phyloP scores from a whole-genome alignment of 1,284 basidiomycete species.

The Sporisorium exsertum region DNA sequence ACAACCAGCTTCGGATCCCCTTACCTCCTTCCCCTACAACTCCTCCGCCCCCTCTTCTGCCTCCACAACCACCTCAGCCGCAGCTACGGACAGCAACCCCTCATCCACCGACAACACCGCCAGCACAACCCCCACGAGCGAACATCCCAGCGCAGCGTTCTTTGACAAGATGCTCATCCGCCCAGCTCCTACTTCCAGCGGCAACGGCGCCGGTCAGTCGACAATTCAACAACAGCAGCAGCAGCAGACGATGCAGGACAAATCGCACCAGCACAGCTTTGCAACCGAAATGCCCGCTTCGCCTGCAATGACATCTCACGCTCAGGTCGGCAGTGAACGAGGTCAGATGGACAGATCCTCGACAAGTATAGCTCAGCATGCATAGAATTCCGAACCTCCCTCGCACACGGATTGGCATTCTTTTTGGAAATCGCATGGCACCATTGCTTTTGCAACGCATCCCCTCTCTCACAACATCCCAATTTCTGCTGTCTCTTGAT shows the following conservation, averaged over 20 bases:
- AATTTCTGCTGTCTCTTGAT: background rate
- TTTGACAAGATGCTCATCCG: slow-evolving; percentile 4
- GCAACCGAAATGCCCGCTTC: background rate
- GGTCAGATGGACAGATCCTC: background rate
- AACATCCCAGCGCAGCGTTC: slow-evolving; percentile 1
- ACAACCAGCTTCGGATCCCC: background rate
- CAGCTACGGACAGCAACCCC: slow-evolving; percentile 3
- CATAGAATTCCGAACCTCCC: background rate
- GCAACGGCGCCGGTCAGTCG: background rate
- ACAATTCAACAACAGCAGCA: no score
- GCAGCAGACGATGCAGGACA: background rate
- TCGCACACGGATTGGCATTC: background rate
- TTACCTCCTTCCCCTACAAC: background rate
- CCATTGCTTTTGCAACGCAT: background rate
- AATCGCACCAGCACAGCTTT: background rate
- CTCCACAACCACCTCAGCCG: background rate
- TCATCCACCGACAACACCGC: slow-evolving; percentile 22
- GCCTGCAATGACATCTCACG: background rate
- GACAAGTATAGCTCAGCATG: background rate
- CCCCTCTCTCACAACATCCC: background rate
- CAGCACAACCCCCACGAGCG: slow-evolving; percentile 30
- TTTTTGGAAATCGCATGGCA: background rate
- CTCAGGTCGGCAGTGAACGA: background rate
- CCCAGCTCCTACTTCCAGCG: background rate
- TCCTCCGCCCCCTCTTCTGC: background rate